Conservation (phyloP, 1,284 basidiomycete genomes). For the Schizophyllum amplum region DNA sequence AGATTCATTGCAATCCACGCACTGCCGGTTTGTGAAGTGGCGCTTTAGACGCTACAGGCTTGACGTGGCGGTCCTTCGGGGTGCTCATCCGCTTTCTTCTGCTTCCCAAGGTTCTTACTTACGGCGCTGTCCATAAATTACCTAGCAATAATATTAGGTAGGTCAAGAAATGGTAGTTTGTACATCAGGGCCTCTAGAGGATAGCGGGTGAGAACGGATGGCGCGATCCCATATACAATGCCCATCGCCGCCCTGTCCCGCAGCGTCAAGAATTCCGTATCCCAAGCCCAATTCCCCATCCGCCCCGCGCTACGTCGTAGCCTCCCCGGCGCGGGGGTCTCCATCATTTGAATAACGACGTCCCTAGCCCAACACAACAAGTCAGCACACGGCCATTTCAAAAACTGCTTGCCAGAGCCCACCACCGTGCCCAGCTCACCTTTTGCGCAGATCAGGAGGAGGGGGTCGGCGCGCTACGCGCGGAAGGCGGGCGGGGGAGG, state of each 20-base stretch:
- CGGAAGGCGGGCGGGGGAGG: not conserved
- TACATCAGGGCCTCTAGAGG: too few relatives aligned
- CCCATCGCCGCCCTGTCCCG: too few relatives aligned
- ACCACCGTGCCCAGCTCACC: not conserved
- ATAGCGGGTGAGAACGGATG: not conserved
- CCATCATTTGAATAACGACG: not conserved
- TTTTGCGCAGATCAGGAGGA: not conserved
- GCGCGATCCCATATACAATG: not conserved
- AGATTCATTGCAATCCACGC: too few relatives aligned
- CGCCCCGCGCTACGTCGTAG: too few relatives aligned
- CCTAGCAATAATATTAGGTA: too few relatives aligned
- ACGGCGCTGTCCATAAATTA: too few relatives aligned
- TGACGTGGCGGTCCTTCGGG: too few relatives aligned
- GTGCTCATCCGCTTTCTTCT: too few relatives aligned
- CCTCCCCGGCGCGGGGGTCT: not conserved
- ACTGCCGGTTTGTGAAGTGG: too few relatives aligned
- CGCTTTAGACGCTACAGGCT: too few relatives aligned
- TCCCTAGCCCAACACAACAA: not conserved
- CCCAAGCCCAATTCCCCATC: not conserved
- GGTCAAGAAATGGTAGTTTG: too few relatives aligned
- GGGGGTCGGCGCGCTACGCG: not conserved
- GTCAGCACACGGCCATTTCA: not conserved
- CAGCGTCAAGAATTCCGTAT: not conserved
- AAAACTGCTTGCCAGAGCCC: not conserved
- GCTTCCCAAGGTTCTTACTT: too few relatives aligned